These are phyloP conservation scores for Aspergillus affinis DNA, from an alignment of 495 filamentous ascomycete genomes.

Conservation along the genomic window DNA sequence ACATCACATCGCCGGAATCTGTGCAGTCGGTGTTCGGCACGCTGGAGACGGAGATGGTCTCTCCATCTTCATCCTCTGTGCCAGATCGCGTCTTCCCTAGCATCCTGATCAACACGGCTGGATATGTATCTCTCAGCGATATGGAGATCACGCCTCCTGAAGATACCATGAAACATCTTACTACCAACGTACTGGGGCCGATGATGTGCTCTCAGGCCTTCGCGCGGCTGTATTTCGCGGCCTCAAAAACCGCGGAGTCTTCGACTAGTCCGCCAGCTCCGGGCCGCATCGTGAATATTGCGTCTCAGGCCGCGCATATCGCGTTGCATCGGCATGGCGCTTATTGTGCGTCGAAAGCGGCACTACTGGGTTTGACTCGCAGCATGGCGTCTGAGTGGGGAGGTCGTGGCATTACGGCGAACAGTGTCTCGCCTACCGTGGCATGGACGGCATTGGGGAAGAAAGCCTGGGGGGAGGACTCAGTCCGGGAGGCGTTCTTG, in stretches of 20 bases:
- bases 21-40: conserved; percentile 33
- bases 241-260: conserved; percentile 17
- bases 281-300: conserved; percentile 38
- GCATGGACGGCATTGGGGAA: conserved; percentile 41
- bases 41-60: conserved; percentile 23
- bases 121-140: conserved; percentile 42
- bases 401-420: conserved; percentile 34
- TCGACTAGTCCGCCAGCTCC: conserved; percentile 27
- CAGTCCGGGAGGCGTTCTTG: conserved; percentile 34
- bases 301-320: conserved; percentile 39
- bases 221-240: conserved; percentile 35
- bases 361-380: conserved; percentile 44
- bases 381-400: conserved; percentile 50
- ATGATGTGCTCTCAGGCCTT: conserved; percentile 48
- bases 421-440: conserved; percentile 42
- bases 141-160: conserved; percentile 39
- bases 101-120: conserved; percentile 44
- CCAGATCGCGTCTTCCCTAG: conserved; percentile 28
- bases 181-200: conserved; percentile 36
- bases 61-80: conserved; percentile 15
- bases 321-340: conserved; percentile 43
- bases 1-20: conserved; percentile 39
- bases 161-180: conserved; percentile 42
- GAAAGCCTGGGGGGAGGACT: conserved; percentile 40
- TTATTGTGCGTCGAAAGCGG: conserved; percentile 51